Base-by-base conservation (phyloP, 192 early-diverging fungal genomes). In the Backusella liffmaniae region DNA sequence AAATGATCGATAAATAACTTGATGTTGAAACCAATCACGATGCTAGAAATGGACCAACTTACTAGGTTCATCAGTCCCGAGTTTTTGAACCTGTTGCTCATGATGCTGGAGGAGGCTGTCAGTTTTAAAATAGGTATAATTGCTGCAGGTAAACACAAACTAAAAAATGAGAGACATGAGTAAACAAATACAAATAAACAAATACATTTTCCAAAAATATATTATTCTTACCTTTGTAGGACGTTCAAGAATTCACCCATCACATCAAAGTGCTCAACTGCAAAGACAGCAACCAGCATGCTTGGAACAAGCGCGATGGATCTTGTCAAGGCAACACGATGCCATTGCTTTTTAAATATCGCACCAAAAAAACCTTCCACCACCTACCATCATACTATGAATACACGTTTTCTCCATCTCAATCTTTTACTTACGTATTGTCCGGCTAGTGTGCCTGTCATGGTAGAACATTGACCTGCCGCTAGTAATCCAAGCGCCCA, bases 401-500 rank as follows among this genome's bases (percentile, higher is more conserved):
- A 26, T 32, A 26, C 12, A 65, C 26, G 12, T 5, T 4, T 7
- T 18, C 15, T 18, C 5, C 34, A 2, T 70, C 6, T 16, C 8
- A 12, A 0, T 7, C 8, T 15, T n/a, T 15, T 5, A 42, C 44
- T 66, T 66, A 94, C 89, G 76, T 94, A 94, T 84, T 96, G 95
- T 4, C 96, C 96, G 0, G 95, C 96, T 82, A 97, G 85, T 16
- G 96, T 97, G 4, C 95, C 95, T 8, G 96, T 96, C 69, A 96
- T 95, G 1, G 94, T 94, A 1, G 92, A 93, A 73, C 87, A 91
- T 82, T 96, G 94, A 0, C 96, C 96, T 1, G 94, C 91, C 0
- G 91, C 88, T 21, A 97, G 79, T 53, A 97, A 77, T 5, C 94
- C 95, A 16, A 92, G 76, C 9, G 95, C 96, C 91, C 95, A 97